These are phyloP conservation scores for Pseudozyma thailandica DNA, from an alignment of 1,284 basidiomycete genomes.

Conservation along the genomic window DNA sequence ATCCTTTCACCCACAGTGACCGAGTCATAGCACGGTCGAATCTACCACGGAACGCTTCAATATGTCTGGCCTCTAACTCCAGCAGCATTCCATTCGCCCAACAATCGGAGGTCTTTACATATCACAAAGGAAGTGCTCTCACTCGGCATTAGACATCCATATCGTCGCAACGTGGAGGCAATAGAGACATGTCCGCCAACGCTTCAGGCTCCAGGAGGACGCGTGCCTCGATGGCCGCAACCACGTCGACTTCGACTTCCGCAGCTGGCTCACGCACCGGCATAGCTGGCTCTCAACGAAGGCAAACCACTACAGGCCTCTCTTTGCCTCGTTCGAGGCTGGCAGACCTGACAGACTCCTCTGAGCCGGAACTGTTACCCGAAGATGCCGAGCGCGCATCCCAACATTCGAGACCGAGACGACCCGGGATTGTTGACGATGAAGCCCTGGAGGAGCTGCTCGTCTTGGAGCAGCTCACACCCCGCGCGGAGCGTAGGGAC, in stretches of 20 bases:
- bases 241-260: conserved; percentile 9
- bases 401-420: conserved; percentile 4
- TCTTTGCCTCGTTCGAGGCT: too few species aligned
- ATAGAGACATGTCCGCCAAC: conserved; percentile 13
- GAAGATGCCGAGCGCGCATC: too few species aligned
- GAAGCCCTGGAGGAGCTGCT: conserved; percentile 31
- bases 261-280: conserved; percentile 5
- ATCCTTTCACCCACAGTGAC: too few species aligned
- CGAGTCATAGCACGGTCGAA: too few species aligned
- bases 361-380: too few species aligned
- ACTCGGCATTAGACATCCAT: neutral
- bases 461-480: conserved; percentile 31
- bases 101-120: too few species aligned
- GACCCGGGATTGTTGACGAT: conserved; percentile 16
- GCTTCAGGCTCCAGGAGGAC: conserved; percentile 16
- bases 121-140: too few species aligned
- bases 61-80: neutral
- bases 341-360: too few species aligned
- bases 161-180: neutral
- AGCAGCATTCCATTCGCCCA: too few species aligned
- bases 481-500: conserved; percentile 15
- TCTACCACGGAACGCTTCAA: too few species aligned
- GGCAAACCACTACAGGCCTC: too few species aligned
- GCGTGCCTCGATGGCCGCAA: conserved; percentile 24
- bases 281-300: neutral